Evolutionary conservation across 768 basidiomycete species (phyloP).

Genomic region (Tylopilus rubrobrunneus): DNA sequence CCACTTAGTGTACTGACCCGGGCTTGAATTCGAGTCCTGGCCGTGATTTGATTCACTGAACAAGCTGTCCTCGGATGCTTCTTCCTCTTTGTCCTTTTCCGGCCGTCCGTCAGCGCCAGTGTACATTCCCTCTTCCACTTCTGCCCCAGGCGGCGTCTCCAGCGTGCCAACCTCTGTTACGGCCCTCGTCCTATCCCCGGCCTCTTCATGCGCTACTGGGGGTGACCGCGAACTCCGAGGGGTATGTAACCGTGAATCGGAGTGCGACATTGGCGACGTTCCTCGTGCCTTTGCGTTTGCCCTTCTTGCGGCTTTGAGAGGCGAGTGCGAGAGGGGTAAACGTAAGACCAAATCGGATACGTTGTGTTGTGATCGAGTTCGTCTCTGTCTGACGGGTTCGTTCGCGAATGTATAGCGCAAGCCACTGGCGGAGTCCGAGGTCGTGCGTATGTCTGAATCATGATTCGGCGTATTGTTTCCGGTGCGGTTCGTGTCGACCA

Average conservation of each 20-base stretch:
- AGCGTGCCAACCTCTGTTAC: not conserved
- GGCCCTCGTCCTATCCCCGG: not conserved
- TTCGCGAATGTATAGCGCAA: not conserved
- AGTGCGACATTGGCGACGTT: slow-evolving; percentile 18
- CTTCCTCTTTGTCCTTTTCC: slow-evolving; percentile 9
- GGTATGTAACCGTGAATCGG: not conserved
- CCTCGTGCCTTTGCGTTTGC: slow-evolving; percentile 23
- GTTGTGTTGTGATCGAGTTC: slow-evolving; percentile 51
- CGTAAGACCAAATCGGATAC: slow-evolving; percentile 45
- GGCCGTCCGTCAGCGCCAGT: not conserved
- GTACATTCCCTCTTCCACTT: not conserved
- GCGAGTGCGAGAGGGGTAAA: slow-evolving; percentile 43
- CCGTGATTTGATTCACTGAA: slow-evolving; percentile 15
- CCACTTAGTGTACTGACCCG: not conserved
- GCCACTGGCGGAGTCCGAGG: slow-evolving; percentile 3
- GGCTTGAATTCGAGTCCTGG: not conserved
- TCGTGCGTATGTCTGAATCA: not conserved
- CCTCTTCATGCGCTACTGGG: not conserved
- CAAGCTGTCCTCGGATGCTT: slow-evolving; percentile 38
- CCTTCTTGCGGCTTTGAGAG: slow-evolving; percentile 50
- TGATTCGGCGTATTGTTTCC: slow-evolving; percentile 3
- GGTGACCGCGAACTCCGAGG: not conserved
- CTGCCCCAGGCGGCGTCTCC: not conserved
- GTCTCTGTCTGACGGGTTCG: slow-evolving; percentile 11
- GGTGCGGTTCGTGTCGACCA: slow-evolving; percentile 17